Percentiles rank a stretch among this genome's conserved stretches.
Evolutionary conservation across 345 rosid genomes (phyloP).

Genomic region (Gossypium mustelinum): DNA sequence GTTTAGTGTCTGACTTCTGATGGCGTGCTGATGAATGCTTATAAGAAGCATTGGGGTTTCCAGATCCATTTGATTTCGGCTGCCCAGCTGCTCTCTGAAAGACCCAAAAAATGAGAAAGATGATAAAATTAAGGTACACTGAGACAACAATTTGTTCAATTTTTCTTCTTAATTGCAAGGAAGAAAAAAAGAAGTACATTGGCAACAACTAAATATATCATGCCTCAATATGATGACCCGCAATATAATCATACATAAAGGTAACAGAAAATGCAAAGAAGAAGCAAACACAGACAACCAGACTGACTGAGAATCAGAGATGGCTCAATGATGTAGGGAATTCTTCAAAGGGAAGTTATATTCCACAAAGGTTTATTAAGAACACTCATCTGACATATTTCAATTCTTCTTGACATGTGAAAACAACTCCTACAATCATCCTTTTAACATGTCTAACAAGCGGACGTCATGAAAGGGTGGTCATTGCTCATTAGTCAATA

Average conservation of each 20-base stretch:
- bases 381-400: background rate
- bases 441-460: background rate
- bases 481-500: background rate
- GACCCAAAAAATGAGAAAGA: slow-evolving; percentile 13
- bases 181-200: background rate
- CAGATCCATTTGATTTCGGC: slow-evolving; percentile 48
- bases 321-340: background rate
- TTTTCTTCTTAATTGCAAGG: background rate
- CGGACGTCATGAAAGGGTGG: background rate
- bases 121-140: slow-evolving; percentile 5
- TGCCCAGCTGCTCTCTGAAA: slow-evolving; percentile 55
- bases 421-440: background rate
- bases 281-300: background rate
- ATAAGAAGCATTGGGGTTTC: slow-evolving; percentile 46
- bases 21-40: slow-evolving; percentile 52
- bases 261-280: background rate
- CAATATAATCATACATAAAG: background rate
- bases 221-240: background rate
- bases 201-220: background rate
- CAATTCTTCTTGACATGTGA: background rate
- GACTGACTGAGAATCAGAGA: background rate
- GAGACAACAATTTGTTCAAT: background rate
- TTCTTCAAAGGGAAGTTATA: background rate
- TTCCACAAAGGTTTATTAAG: slow-evolving; percentile 2
- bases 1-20: slow-evolving; percentile 62